These are phyloP conservation scores for Singerocomus inundabilis DNA, from an alignment of 1,284 basidiomycete genomes.

Conservation along the genomic window DNA sequence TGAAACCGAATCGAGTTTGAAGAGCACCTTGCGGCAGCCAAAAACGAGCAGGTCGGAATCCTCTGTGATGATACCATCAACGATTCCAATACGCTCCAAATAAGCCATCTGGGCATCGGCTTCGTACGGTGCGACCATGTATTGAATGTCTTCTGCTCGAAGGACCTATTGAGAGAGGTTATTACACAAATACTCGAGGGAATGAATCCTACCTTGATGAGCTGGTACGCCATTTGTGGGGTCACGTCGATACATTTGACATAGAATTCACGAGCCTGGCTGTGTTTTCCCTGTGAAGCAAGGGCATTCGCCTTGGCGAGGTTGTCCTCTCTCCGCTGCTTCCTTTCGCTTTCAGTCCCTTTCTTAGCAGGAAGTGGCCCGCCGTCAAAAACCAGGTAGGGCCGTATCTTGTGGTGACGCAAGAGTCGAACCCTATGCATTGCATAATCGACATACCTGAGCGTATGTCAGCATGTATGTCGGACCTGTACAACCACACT, in stretches of 20 bases:
- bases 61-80: constrained; percentile 95
- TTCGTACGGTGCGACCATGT: constrained; percentile 97
- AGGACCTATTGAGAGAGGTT: constrained; percentile 59
- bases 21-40: constrained; percentile 84
- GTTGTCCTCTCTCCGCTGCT: constrained; percentile 65
- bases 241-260: constrained; percentile 94
- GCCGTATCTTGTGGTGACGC: constrained; percentile 79
- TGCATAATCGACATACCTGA: constrained; percentile 94
- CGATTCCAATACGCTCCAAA: constrained; percentile 80
- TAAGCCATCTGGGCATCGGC: constrained; percentile 97
- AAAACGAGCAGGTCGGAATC: constrained; percentile 98
- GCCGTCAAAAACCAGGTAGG: constrained; percentile 96
- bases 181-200: background rate
- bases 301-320: constrained; percentile 71
- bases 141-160: constrained; percentile 73
- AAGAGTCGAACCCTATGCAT: constrained; percentile 90
- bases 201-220: constrained; percentile 78
- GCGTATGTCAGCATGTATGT: constrained; percentile 5
- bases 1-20: constrained; percentile 79
- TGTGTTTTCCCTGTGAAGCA: constrained; percentile 72
- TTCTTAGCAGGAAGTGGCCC: constrained; percentile 93
- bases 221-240: constrained; percentile 95
- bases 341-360: constrained; percentile 84
- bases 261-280: constrained; percentile 85
- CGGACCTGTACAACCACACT: background rate